Percentiles rank a stretch among this genome's conserved stretches.
Conservation (phyloP, 2,329 filamentous ascomycete species). For the Fusarium sp. region DNA sequence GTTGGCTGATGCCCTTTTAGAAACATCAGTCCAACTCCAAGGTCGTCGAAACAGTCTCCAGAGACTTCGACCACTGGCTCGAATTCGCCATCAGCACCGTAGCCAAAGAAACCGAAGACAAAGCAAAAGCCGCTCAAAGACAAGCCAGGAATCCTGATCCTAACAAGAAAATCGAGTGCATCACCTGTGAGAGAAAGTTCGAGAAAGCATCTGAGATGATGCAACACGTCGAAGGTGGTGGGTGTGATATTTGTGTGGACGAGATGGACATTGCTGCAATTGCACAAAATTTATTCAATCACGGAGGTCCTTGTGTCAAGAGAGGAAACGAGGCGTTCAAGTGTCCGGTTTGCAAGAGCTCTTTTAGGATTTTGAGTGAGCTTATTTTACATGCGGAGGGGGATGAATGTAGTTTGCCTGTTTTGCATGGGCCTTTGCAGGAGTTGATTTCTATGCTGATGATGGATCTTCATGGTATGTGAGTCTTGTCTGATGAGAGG, state of each 20-base stretch:
- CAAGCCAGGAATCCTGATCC: not conserved
- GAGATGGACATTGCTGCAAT: not conserved
- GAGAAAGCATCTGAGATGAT: not conserved
- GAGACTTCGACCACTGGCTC: not conserved
- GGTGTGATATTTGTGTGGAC: not conserved
- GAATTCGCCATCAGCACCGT: not conserved
- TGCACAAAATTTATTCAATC: not conserved
- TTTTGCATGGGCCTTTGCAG: not conserved
- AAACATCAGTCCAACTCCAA: not conserved
- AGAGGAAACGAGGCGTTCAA: not conserved
- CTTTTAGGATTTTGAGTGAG: not conserved
- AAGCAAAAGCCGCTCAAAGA: not conserved
- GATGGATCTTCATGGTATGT: not conserved
- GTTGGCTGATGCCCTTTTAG: accelerated
- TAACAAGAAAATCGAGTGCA: not conserved
- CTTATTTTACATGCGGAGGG: not conserved
- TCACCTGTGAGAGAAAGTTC: not conserved
- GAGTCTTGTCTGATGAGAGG: not conserved
- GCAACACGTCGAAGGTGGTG: not conserved
- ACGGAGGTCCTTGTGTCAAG: not conserved
- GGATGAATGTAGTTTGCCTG: not conserved
- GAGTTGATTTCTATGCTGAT: not conserved
- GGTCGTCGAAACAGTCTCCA: not conserved
- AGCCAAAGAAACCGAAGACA: not conserved
- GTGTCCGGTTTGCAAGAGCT: not conserved